Evolutionary conservation across 352 stramenopile species (phyloP).

Genomic region (Globisporangium splendens): DNA sequence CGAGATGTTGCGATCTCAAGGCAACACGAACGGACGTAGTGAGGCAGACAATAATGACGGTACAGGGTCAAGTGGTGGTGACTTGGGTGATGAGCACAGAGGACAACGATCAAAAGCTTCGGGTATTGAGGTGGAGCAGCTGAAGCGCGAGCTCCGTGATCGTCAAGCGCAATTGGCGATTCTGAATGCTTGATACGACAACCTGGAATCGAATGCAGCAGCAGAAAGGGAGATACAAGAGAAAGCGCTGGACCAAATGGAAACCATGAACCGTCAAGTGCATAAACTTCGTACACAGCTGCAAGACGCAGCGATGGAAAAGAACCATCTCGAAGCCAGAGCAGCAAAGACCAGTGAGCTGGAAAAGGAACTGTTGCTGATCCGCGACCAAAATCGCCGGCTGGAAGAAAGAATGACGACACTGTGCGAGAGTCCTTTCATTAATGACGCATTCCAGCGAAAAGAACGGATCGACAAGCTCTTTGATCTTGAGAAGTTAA

Average conservation of each 20-base stretch:
- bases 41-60: slow-evolving; percentile 33
- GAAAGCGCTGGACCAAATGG: slow-evolving; percentile 82
- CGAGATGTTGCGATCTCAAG: slow-evolving; percentile 35
- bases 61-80: slow-evolving; percentile 13
- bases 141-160: slow-evolving; percentile 77
- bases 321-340: slow-evolving; percentile 69
- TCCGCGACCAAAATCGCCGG: slow-evolving; percentile 79
- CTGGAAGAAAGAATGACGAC: slow-evolving; percentile 89
- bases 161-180: slow-evolving; percentile 80
- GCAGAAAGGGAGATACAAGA: slow-evolving; percentile 89
- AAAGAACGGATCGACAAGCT: slow-evolving; percentile 87
- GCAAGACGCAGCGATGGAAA: slow-evolving; percentile 73
- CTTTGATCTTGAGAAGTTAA: slow-evolving; percentile 81
- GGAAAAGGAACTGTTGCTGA: slow-evolving; percentile 69
- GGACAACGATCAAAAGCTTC: slow-evolving; percentile 8
- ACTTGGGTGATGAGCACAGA: slow-evolving; percentile 19
- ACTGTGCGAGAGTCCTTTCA: slow-evolving; percentile 92
- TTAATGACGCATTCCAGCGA: slow-evolving; percentile 88
- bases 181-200: slow-evolving; percentile 87
- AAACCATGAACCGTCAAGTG: slow-evolving; percentile 90
- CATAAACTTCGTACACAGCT: slow-evolving; percentile 84
- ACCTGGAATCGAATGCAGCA: slow-evolving; percentile 76
- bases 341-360: slow-evolving; percentile 66
- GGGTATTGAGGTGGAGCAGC: slow-evolving; percentile 41
- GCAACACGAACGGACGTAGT: slow-evolving; percentile 5